These are phyloP conservation scores for Themeda triandra DNA, from an alignment of 176 grass and related monocot species.

Conservation along the genomic window DNA sequence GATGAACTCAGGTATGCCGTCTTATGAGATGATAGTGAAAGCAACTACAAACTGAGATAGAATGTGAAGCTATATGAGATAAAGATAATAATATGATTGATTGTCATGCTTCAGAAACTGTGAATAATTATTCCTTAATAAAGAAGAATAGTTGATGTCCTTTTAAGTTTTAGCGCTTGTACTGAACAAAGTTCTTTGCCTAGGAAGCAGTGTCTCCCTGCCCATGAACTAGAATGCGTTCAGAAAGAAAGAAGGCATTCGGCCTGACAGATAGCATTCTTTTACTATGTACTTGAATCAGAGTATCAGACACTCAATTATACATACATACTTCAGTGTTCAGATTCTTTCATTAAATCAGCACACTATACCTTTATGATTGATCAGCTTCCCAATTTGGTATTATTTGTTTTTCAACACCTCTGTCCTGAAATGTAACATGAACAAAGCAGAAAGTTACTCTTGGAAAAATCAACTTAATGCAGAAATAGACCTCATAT, in stretches of 20 bases:
- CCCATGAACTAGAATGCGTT: too few species aligned
- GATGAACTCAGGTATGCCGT: conserved; percentile 56
- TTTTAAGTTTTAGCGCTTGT: background rate
- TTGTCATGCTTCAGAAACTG: background rate
- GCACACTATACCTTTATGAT: too few species aligned
- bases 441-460: background rate
- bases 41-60: background rate
- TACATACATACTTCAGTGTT: too few species aligned
- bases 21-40: background rate
- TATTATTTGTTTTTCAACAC: too few species aligned
- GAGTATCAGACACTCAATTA: too few species aligned
- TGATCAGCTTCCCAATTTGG: too few species aligned
- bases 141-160: background rate
- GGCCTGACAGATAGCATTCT: too few species aligned
- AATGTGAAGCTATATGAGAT: background rate
- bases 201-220: too few species aligned
- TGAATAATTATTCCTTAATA: background rate
- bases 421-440: too few species aligned
- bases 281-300: too few species aligned
- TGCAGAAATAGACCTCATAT: background rate
- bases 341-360: too few species aligned
- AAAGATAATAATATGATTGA: background rate
- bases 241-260: too few species aligned
- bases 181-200: background rate
- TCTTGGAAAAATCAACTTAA: background rate